Evolutionary conservation across 2,329 filamentous ascomycete species (phyloP).

Genomic region (Cryoendolithus antarcticus): DNA sequence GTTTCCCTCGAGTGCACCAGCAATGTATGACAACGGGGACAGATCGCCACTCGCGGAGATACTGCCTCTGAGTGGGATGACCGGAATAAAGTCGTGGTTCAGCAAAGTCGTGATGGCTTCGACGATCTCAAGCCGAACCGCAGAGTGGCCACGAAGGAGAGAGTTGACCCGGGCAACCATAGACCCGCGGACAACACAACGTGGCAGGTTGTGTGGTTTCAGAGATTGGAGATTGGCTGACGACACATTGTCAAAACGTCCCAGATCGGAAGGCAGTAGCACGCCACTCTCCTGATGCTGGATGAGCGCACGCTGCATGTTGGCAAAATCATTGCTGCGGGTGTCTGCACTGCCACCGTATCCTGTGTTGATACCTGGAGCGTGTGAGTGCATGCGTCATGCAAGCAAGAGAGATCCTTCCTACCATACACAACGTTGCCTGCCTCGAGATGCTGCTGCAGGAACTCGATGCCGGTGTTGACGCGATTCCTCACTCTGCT

Average conservation of each 20-base stretch:
- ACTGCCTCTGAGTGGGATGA: constrained; percentile 41
- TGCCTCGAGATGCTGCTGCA: constrained; percentile 5
- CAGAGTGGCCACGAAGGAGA: constrained; percentile 44
- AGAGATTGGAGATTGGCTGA: constrained; percentile 3
- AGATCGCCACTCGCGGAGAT: constrained; percentile 47
- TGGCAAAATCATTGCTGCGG: constrained; percentile 36
- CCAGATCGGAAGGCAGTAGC: constrained; percentile 21
- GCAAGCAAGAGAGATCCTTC: neutral
- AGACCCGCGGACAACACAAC: constrained; percentile 41
- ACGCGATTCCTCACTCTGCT: constrained; percentile 3
- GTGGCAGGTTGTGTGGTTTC: constrained; percentile 27
- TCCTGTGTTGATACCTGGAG: constrained; percentile 40
- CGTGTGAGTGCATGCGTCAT: neutral
- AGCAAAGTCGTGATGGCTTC: constrained; percentile 10
- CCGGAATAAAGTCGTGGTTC: constrained; percentile 28
- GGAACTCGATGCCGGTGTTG: constrained; percentile 4
- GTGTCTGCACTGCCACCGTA: constrained; percentile 52
- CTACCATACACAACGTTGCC: constrained; percentile 5
- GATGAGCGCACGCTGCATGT: constrained; percentile 31
- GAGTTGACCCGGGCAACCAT: constrained; percentile 47
- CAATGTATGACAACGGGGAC: constrained; percentile 42
- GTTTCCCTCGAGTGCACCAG: constrained; percentile 33
- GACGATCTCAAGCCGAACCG: constrained; percentile 29
- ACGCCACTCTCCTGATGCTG: constrained; percentile 38
- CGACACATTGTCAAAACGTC: neutral